Base-by-base conservation (phyloP, 2,329 filamentous ascomycete genomes). In the Cercospora janseana region DNA sequence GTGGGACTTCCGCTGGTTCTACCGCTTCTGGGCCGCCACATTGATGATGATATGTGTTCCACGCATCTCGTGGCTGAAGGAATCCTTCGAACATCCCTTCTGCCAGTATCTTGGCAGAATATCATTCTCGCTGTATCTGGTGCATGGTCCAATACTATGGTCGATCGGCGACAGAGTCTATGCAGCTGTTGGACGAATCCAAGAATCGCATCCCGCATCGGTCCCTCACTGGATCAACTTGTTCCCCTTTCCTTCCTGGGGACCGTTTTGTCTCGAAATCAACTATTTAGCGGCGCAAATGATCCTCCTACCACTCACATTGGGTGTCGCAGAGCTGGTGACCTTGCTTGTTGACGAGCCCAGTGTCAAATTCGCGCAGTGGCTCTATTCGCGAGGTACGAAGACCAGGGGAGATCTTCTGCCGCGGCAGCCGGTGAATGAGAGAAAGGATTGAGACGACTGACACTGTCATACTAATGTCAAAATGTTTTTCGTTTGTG, bases 121-220 rank as follows among this genome's bases (percentile, higher is more conserved):
- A 44, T 83, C 80, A 0, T 86, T 78, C 60, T 71, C 76, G 0
- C 67, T 86, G 3, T 86, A 86, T 64, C 70, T 86, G 4, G 73
- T 85, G 4, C 83, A 86, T 55, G 82, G 82, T 0, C 82, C 82
- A 0, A 63, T 86, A 1, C 67, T 86, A 0, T 78, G 73, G 71
- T 74, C 72, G 0, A 42, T 85, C 0, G 82, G 81, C 2, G 81
- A 87, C 60, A 72, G 83, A 24, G 21, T 87, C 2, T 87, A 87
- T 64, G 73, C 77, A 4, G 79, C 79, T 12, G 16, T 15, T 35
- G 32, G 32, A 15, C 15, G n/a, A n/a, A n/a, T n/a, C n/a, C n/a
- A n/a, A n/a, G n/a, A n/a, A n/a, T n/a, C n/a, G n/a, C n/a, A n/a
- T n/a, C n/a, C n/a, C n/a, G n/a, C n/a, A n/a, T n/a, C n/a, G n/a